Percentiles rank a stretch among this genome's conserved stretches.
Conservation (phyloP, 805 yeast species). For the Candida maesae region DNA sequence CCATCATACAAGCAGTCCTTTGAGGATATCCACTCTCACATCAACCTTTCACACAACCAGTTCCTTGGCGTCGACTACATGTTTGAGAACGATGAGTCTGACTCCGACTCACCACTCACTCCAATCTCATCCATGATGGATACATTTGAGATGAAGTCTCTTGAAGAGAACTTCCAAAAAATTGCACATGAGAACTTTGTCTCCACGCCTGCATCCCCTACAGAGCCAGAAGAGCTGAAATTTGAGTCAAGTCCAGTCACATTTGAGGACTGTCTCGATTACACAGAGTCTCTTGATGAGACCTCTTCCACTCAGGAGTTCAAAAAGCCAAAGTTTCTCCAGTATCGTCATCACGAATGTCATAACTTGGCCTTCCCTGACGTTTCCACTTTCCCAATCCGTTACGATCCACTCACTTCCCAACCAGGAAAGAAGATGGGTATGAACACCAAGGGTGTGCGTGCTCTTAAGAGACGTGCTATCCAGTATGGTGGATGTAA, state of each 20-base stretch:
- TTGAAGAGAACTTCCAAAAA: slow-evolving; percentile 28
- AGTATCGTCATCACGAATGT: slow-evolving; percentile 28
- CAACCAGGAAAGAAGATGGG: slow-evolving; percentile 7
- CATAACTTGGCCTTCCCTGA: slow-evolving; percentile 30
- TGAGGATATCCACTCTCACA: slow-evolving; percentile 13
- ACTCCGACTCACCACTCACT: slow-evolving; percentile 14
- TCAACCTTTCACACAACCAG: slow-evolving; percentile 10
- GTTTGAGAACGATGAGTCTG: slow-evolving; percentile 20
- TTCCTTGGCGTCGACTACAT: slow-evolving; percentile 13
- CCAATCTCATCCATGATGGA: slow-evolving; percentile 15
- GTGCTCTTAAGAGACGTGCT: slow-evolving; percentile 29
- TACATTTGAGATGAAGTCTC: slow-evolving; percentile 22
- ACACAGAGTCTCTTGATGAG: slow-evolving; percentile 8
- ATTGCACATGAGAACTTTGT: slow-evolving; percentile 23
- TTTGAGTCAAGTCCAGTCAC: slow-evolving; percentile 2
- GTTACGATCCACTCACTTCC: slow-evolving; percentile 22
- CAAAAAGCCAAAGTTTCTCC: slow-evolving; percentile 19
- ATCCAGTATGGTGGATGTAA: slow-evolving; percentile 27
- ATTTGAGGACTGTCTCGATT: slow-evolving; percentile 20
- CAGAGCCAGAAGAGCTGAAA: slow-evolving; percentile 3
- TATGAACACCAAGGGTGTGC: slow-evolving; percentile 11
- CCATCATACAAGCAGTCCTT: slow-evolving; percentile 19
- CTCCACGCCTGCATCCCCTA: slow-evolving; percentile 1
- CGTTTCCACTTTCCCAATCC: slow-evolving; percentile 27
- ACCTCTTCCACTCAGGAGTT: slow-evolving; percentile 1